Conservation (phyloP, 2,329 filamentous ascomycete genomes). For the Sarocladiaceae sp. region DNA sequence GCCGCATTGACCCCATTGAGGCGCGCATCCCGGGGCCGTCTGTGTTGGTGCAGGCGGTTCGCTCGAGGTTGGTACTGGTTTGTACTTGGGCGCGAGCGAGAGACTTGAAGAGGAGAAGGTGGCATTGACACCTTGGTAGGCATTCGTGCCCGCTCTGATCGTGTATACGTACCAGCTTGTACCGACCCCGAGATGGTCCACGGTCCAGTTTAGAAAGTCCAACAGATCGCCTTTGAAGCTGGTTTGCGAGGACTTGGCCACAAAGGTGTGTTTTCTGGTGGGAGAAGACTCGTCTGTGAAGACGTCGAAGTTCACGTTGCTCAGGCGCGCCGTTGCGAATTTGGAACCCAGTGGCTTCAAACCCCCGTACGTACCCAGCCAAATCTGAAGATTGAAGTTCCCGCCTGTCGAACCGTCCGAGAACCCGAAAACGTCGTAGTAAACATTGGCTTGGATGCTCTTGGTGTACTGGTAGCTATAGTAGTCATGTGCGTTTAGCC, state of each 20-base stretch:
- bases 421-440: background rate
- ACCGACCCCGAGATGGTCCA: background rate
- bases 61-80: background rate
- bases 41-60: background rate
- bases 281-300: background rate
- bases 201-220: background rate
- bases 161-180: background rate
- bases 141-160: background rate
- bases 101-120: background rate
- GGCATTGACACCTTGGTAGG: background rate
- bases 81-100: background rate
- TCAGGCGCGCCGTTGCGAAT: background rate
- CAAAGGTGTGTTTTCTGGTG: background rate
- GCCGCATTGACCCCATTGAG: background rate
- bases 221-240: background rate
- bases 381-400: background rate
- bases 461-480: background rate
- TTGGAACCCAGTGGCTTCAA: background rate
- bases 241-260: background rate
- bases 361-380: background rate
- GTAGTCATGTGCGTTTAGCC: background rate
- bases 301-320: background rate
- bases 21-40: background rate
- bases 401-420: background rate
- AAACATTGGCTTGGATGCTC: background rate